Evolutionary conservation across 148 eudicot species (phyloP).

Genomic region (Euryodendron excelsum): DNA sequence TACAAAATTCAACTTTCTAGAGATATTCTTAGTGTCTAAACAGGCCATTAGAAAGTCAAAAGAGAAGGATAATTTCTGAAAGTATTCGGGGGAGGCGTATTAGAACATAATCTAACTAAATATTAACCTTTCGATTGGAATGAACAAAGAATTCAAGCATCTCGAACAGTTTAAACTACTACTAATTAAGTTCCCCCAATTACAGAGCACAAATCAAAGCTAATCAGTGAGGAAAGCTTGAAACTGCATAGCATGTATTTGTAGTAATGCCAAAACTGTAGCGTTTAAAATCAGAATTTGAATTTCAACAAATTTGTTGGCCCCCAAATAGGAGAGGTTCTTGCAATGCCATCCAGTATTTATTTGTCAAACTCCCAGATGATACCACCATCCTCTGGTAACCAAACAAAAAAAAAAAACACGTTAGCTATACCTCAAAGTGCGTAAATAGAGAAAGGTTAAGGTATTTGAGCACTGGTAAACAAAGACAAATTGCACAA

Average conservation of each 20-base stretch:
- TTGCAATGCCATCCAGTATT: neutral
- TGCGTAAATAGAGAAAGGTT: neutral
- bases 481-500: neutral
- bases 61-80: neutral
- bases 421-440: neutral
- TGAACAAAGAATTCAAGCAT: neutral
- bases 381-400: constrained; percentile 6
- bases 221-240: neutral
- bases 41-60: neutral
- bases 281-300: neutral
- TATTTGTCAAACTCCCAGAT: constrained; percentile 12
- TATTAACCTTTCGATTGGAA: neutral
- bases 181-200: neutral
- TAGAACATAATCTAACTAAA: neutral
- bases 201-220: neutral
- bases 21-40: neutral
- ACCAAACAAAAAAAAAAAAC: neutral
- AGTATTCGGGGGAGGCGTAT: no score
- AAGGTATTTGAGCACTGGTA: no score
- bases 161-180: neutral
- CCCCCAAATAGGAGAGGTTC: neutral
- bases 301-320: neutral
- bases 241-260: neutral
- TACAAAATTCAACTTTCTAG: neutral
- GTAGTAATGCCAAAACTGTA: neutral